Evolutionary conservation across 139 green algal genomes (phyloP).

Genomic region (Diplosphaera chodatii): DNA sequence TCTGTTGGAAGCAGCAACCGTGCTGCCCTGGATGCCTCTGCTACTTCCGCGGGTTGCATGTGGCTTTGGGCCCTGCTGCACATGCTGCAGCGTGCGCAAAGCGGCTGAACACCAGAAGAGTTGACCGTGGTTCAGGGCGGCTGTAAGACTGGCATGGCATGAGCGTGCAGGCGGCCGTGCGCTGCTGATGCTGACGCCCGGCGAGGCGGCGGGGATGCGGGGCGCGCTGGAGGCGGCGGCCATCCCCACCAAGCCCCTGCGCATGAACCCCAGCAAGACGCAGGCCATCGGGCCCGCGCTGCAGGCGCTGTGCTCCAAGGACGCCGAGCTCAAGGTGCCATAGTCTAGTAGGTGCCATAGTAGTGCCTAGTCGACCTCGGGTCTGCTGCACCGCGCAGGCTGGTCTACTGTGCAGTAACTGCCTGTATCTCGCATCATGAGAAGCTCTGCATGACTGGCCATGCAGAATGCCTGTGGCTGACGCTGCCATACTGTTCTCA

Average conservation of each 20-base stretch:
- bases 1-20: too few relatives aligned
- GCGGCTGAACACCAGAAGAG: neutral
- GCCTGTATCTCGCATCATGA: too few relatives aligned
- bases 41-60: too few relatives aligned
- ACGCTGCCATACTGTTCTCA: too few relatives aligned
- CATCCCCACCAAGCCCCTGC: conserved; percentile 72
- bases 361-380: neutral
- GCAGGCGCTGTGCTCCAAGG: conserved; percentile 80
- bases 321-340: conserved; percentile 72
- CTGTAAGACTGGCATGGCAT: neutral
- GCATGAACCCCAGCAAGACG: conserved; percentile 74
- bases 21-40: too few relatives aligned
- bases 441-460: too few relatives aligned
- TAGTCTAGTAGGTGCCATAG: too few relatives aligned
- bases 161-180: conserved; percentile 41
- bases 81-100: neutral
- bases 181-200: conserved; percentile 73
- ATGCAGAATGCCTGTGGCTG: too few relatives aligned
- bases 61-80: neutral
- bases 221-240: conserved; percentile 61
- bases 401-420: neutral
- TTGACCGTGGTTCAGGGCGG: neutral
- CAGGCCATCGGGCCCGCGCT: conserved; percentile 65
- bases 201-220: conserved; percentile 60
- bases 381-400: too few relatives aligned